Evolutionary conservation across 768 basidiomycete genomes (phyloP), one percentile per base, ranked within the genome.

Genomic region (Dioszegia hungarica): DNA sequence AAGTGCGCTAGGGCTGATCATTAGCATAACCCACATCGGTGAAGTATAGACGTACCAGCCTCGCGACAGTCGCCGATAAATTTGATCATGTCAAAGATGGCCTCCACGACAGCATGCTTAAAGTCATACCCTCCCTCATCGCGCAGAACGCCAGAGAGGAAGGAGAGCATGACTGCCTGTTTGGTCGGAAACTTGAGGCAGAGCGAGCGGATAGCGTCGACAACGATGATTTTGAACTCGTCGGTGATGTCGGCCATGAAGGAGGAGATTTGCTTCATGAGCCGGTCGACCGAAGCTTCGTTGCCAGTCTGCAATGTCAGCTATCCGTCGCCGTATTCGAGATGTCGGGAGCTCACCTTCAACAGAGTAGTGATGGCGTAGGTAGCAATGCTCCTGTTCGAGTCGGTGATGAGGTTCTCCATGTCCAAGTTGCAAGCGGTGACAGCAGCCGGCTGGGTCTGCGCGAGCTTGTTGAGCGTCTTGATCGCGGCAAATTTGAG

Each of bases 51-150:
- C 78, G 62, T 28, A 77, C 78, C 79, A 70, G 95, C 89, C 75
- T 99, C 95, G 79, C 95, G 94, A 79, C 87, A 89, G 49, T 97
- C 94, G 41, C 80, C 79, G 68, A 99, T 97, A 78, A 84, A 98
- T 74, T 94, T 97, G 82, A 99, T 90, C 95, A 99, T 99, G 77
- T 99, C 95, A 74, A 99, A 98, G 73, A 99, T 98, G 19, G 95
- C 94, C 78, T 98, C 95, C 31, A 99, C 95, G 45, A 98, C 90
- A 6, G 95, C 90, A 43, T 93, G 90, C 79, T 99, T 99, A 82
- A 97, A 99, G 74, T 99, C 95, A 77, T 97, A 98, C 5, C 95
- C 95, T 54, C 95, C 95, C 78, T 99, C 95, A 69, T 99, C 95
- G 43, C 95, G 86, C 44, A 99, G 83, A 25, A 98, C 90, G 52